Conservation (phyloP, 108 stramenopile genomes). For the Skeletonema grethae region DNA sequence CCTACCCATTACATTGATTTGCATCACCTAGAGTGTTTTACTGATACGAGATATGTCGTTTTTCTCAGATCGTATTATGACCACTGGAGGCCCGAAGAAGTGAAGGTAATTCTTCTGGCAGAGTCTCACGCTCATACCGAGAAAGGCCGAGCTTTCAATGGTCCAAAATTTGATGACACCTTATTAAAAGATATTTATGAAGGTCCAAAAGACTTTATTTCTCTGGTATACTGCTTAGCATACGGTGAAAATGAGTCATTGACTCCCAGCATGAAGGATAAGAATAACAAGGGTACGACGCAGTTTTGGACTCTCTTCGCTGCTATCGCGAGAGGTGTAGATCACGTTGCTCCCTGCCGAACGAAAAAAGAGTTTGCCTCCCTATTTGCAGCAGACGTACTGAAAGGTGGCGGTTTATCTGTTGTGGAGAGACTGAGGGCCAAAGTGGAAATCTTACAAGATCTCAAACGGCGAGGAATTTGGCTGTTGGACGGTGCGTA, state of each 20-base stretch:
- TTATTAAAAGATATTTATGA: constrained; percentile 20
- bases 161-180: constrained; percentile 19
- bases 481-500: constrained; percentile 43
- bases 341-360: constrained; percentile 12
- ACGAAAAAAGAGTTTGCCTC: constrained; percentile 9
- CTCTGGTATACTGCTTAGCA: constrained; percentile 45
- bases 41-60: no score
- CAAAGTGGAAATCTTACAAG: constrained; percentile 34
- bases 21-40: no score
- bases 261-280: constrained; percentile 14
- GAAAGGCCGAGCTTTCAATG: constrained; percentile 14
- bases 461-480: constrained; percentile 41
- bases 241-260: constrained; percentile 45
- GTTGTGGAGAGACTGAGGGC: constrained; percentile 39
- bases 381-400: constrained; percentile 37
- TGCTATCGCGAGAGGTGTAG: constrained; percentile 43
- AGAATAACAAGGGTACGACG: constrained; percentile 44
- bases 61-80: constrained; percentile 25
- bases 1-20: no score
- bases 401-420: constrained; percentile 34
- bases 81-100: constrained; percentile 40
- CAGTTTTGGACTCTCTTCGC: constrained; percentile 56
- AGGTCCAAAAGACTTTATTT: constrained; percentile 39
- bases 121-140: constrained; percentile 50
- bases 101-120: constrained; percentile 46